phyloP scores from a whole-genome alignment of 208 protist species.

The Kentomonas sorsogonicus region DNA sequence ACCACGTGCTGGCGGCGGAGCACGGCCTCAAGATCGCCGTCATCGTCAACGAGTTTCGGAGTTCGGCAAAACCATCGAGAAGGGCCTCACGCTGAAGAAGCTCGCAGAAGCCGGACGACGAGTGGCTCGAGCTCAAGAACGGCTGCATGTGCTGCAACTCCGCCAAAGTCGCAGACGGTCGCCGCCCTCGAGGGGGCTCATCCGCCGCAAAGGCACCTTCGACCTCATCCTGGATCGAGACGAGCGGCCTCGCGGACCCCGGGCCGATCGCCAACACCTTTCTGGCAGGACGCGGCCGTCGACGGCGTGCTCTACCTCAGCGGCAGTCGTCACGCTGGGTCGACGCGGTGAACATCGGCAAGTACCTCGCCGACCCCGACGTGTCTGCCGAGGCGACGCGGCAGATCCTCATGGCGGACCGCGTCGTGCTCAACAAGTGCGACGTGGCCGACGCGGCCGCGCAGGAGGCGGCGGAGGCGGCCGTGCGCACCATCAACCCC shows the following conservation, averaged over 20 bases:
- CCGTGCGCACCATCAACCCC: constrained; percentile 64
- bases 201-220: constrained; percentile 79
- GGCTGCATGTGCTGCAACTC: constrained; percentile 95
- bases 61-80: constrained; percentile 89
- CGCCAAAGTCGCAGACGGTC: constrained; percentile 85
- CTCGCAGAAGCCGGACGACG: constrained; percentile 89
- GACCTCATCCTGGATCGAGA: constrained; percentile 90
- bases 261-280: constrained; percentile 89
- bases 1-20: constrained; percentile 86
- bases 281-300: constrained; percentile 92
- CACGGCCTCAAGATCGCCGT: constrained; percentile 91
- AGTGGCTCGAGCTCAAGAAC: constrained; percentile 94
- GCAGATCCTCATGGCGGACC: constrained; percentile 92
- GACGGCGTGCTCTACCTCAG: constrained; percentile 78
- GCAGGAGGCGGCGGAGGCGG: constrained; percentile 30
- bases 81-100: constrained; percentile 87
- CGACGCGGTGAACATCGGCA: constrained; percentile 82
- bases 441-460: constrained; percentile 75
- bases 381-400: constrained; percentile 62
- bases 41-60: constrained; percentile 93
- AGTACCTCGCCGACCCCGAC: constrained; percentile 65
- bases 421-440: constrained; percentile 94
- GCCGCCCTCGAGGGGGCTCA: constrained; percentile 79
- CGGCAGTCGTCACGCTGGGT: constrained; percentile 87
- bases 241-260: constrained; percentile 90